phyloP scores from a whole-genome alignment of 2,329 filamentous ascomycete genomes.

The Plectosphaerella sp. region DNA sequence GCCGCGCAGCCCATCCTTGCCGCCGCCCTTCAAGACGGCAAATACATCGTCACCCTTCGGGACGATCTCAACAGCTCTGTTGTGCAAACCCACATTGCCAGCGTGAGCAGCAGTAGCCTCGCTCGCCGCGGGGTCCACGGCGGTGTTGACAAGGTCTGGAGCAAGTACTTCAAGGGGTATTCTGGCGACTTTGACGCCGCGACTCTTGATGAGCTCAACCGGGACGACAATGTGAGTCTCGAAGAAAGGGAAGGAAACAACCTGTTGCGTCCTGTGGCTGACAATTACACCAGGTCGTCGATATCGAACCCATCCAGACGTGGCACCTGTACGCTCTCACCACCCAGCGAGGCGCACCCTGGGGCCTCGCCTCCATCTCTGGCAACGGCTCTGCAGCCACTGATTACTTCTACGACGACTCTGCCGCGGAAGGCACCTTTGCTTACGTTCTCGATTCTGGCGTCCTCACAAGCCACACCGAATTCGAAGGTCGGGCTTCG shows the following conservation, averaged over 20 bases:
- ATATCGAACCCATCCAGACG: constrained; percentile 4
- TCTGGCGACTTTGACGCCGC: constrained; percentile 34
- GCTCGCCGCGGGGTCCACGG: constrained; percentile 19
- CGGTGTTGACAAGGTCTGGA: constrained; percentile 7
- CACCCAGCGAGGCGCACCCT: constrained; percentile 22
- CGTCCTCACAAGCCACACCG: constrained; percentile 38
- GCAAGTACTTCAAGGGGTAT: constrained; percentile 34
- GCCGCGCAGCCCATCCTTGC: constrained; percentile 18
- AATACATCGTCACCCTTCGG: constrained; percentile 43
- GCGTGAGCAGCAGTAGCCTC: constrained; percentile 25
- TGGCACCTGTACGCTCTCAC: constrained; percentile 2
- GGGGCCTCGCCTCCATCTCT: constrained; percentile 24
- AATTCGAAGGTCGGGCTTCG: constrained; percentile 38
- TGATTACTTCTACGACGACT: constrained; percentile 34
- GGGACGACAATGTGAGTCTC: background rate
- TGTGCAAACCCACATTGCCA: constrained; percentile 24
- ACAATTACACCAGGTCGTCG: background rate
- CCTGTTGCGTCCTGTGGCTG: too few relatives aligned
- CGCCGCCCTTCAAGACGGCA: constrained; percentile 15
- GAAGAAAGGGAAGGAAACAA: too few relatives aligned
- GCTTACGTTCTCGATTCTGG: constrained; percentile 53
- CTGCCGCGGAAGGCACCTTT: constrained; percentile 35
- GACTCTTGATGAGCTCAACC: constrained; percentile 24
- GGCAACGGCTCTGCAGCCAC: constrained; percentile 22
- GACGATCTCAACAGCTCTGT: constrained; percentile 16